Evolutionary conservation across 2,329 filamentous ascomycete species (phyloP), one percentile per base, ranked within the genome.

Genomic region (Rutstroemia sp.): DNA sequence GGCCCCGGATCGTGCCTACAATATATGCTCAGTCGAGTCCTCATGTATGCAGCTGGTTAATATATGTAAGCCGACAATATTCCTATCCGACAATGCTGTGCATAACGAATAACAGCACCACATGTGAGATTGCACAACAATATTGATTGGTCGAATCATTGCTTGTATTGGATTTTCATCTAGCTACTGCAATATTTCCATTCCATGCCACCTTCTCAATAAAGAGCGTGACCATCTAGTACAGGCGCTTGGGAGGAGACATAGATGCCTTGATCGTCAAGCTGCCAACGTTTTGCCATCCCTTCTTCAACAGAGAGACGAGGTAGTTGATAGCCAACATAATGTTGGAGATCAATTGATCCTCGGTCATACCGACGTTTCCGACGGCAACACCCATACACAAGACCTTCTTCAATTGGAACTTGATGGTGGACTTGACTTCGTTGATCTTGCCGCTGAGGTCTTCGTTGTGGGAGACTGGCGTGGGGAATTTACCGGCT

Each of bases 271-370:
- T 99, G 85, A 99, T 94, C 76, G 92, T 96, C 81, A 99, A 85
- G 84, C 88, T 94, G 76, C 94, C 94, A 73, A 99, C 94, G 86
- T 99, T 99, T 85, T 99, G 94, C 94, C 94, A 99, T 76, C 94
- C 94, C 89, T 99, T 99, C 91, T 99, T 99, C 76, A 99, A 83
- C 70, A 99, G 84, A 65, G 91, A 96, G 76, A 99, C 92, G 67
- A 99, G 87, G 86, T 99, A 99, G 89, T 99, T 99, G 87, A 99
- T 97, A 78, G 92, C 84, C 81, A 99, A 67, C 94, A 99, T 99
- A 80, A 97, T 92, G 88, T 99, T 99, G 74, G 84, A 88, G 69
- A 99, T 87, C 68, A 99, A 81, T 83, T 96, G 89, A 73, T 99
- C 94, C 80, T 90, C 81, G 66, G 83, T 88, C 94, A 99, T 99